phyloP scores from a whole-genome alignment of 805 yeast genomes.

The Grigorovia humatica region DNA sequence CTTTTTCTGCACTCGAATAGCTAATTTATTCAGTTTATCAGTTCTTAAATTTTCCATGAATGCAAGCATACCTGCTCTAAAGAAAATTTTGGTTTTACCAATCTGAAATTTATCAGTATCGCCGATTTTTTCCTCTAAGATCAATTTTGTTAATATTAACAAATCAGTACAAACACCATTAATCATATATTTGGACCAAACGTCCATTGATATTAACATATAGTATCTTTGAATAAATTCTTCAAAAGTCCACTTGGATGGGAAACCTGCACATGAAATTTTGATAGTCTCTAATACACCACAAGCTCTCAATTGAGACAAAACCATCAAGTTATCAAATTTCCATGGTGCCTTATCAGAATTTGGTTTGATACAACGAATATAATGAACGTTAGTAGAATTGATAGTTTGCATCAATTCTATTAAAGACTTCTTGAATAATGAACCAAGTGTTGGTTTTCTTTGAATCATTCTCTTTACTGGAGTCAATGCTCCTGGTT shows the following conservation, averaged over 20 bases:
- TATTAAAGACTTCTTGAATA: conserved; percentile 83
- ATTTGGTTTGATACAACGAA: conserved; percentile 95
- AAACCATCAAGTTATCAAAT: conserved; percentile 92
- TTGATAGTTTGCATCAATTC: conserved; percentile 89
- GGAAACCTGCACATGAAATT: conserved; percentile 96
- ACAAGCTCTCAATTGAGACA: conserved; percentile 92
- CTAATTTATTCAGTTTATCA: conserved; percentile 63
- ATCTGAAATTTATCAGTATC: conserved; percentile 68
- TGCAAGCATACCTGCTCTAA: conserved; percentile 95
- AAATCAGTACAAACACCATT: conserved; percentile 44
- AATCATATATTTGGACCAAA: conserved; percentile 49
- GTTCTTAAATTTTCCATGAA: conserved; percentile 76
- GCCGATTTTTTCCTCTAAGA: conserved; percentile 52
- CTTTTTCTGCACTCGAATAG: conserved; percentile 76
- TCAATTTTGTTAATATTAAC: conserved; percentile 50
- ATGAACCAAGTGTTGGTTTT: conserved; percentile 91
- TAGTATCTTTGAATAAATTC: conserved; percentile 89
- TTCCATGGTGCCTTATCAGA: conserved; percentile 92
- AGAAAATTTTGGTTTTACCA: conserved; percentile 88
- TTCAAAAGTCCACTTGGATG: conserved; percentile 88
- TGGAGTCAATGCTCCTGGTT: conserved; percentile 1
- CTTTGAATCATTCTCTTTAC: conserved; percentile 40
- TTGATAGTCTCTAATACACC: conserved; percentile 96
- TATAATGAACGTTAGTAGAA: conserved; percentile 92
- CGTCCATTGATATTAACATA: conserved; percentile 59